Evolutionary conservation across 192 early-diverging fungal species (phyloP).

Genomic region (Coemansia pectinata): DNA sequence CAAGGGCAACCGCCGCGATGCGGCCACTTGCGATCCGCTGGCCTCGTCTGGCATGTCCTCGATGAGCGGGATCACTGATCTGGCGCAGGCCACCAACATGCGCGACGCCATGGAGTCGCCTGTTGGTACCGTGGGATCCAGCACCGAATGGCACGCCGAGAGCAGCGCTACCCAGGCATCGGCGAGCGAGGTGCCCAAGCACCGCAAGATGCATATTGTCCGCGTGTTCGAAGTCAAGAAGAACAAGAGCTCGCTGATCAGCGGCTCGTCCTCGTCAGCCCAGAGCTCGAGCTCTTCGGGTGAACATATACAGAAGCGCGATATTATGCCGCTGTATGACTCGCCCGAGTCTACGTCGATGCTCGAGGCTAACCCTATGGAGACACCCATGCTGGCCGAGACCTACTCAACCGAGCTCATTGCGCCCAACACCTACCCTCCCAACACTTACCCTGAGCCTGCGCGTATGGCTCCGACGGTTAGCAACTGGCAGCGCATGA

Average conservation of each 20-base stretch:
- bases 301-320: conserved; percentile 30
- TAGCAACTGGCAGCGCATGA: conserved; percentile 17
- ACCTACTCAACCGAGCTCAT: background rate
- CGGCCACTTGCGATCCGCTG: conserved; percentile 20
- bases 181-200: conserved; percentile 13
- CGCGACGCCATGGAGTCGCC: conserved; percentile 20
- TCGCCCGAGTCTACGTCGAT: conserved; percentile 7
- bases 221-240: conserved; percentile 55
- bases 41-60: background rate
- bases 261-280: conserved; percentile 7
- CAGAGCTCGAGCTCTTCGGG: background rate
- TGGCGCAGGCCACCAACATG: background rate
- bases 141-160: conserved; percentile 17
- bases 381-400: background rate
- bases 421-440: background rate
- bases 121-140: conserved; percentile 27
- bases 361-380: background rate
- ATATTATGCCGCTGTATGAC: conserved; percentile 33
- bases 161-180: background rate
- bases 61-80: background rate
- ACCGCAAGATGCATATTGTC: conserved; percentile 55
- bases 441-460: background rate
- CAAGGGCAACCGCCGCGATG: conserved; percentile 36
- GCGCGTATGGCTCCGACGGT: conserved; percentile 12
- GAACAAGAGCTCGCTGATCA: conserved; percentile 30